Conservation (phyloP, 2,329 filamentous ascomycete genomes). For the Fusarium sp. region DNA sequence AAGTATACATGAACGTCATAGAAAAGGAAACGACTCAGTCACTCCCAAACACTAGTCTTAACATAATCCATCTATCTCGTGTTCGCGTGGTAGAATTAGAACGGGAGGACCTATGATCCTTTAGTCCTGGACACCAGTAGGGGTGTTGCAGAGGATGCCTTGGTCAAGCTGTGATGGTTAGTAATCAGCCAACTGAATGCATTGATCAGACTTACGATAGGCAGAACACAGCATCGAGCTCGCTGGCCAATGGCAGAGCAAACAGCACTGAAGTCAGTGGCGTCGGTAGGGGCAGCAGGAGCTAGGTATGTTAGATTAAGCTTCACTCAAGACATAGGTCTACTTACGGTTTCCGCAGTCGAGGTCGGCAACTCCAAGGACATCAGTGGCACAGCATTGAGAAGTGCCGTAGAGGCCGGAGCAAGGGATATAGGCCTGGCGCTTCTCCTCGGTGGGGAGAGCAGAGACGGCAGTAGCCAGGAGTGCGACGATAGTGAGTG, state of each 20-base stretch:
- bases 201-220: slow-evolving; percentile 47
- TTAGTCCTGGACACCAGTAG: slow-evolving; percentile 45
- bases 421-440: slow-evolving; percentile 52
- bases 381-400: slow-evolving; percentile 70
- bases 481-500: slow-evolving; percentile 41
- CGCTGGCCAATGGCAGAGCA: slow-evolving; percentile 62
- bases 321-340: rapidly evolving
- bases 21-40: not conserved
- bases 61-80: not conserved
- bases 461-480: slow-evolving; percentile 38
- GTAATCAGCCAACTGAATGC: rapidly evolving
- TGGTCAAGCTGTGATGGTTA: slow-evolving; percentile 41
- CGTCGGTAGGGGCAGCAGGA: slow-evolving; percentile 47
- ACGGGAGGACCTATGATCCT: not conserved
- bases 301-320: slow-evolving; percentile 29
- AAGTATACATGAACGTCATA: not conserved
- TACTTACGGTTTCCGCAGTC: slow-evolving; percentile 65
- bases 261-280: slow-evolving; percentile 55
- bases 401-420: slow-evolving; percentile 53
- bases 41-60: not conserved
- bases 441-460: slow-evolving; percentile 46
- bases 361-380: slow-evolving; percentile 65
- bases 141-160: slow-evolving; percentile 49
- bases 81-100: not conserved
- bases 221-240: slow-evolving; percentile 66